Conservation (phyloP, 2,329 filamentous ascomycete genomes). For the Lecanosticta acicola region DNA sequence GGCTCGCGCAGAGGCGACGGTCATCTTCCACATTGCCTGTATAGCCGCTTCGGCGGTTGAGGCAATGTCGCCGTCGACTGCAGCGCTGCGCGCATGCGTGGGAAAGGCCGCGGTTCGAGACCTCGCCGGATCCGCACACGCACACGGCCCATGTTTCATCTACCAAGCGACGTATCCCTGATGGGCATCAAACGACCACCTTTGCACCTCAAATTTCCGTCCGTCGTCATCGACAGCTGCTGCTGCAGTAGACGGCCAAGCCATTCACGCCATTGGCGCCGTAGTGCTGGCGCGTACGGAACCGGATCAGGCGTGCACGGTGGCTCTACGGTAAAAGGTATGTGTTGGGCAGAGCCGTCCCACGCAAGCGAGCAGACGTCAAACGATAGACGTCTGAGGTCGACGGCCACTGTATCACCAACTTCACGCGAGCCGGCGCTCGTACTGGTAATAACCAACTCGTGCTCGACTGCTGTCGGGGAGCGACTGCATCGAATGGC, state of each 20-base stretch:
- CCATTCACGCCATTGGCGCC: neutral
- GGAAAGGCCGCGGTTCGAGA: neutral
- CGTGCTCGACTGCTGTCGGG: neutral
- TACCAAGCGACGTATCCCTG: constrained; percentile 17
- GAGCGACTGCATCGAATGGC: neutral
- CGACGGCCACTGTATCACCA: constrained; percentile 16
- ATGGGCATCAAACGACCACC: constrained; percentile 18
- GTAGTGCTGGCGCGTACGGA: neutral
- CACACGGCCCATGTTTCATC: constrained; percentile 14
- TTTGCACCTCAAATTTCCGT: constrained; percentile 21
- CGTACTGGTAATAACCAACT: too few species aligned
- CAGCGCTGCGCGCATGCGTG: neutral
- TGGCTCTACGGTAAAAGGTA: neutral
- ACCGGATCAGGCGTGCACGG: constrained; percentile 1
- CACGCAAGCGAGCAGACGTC: constrained; percentile 17
- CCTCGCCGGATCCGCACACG: constrained; percentile 1
- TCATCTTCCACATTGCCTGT: too few species aligned
- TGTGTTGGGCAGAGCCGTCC: neutral
- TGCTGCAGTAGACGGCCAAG: constrained; percentile 1
- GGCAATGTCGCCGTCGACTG: neutral
- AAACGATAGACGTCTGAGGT: constrained; percentile 22
- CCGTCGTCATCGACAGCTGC: constrained; percentile 10
- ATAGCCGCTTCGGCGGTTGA: neutral
- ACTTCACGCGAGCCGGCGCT: constrained; percentile 5
- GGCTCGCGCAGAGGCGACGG: neutral